phyloP scores from a whole-genome alignment of 169 alveolate species.

The Plasmodium chabaudi region DNA sequence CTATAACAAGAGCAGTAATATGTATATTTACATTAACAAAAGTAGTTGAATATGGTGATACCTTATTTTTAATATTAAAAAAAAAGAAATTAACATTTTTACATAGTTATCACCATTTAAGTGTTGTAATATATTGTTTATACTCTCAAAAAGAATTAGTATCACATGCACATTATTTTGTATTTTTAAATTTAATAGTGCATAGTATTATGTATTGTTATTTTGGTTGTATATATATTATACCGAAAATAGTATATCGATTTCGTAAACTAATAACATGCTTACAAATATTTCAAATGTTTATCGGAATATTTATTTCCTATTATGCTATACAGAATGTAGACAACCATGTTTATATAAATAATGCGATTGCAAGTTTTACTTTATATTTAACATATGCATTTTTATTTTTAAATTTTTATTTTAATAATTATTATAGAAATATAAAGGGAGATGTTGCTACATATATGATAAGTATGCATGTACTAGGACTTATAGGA shows the following conservation, averaged over 20 bases:
- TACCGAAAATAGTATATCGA: slow-evolving; percentile 21
- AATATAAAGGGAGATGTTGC: slow-evolving; percentile 66
- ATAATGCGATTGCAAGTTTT: slow-evolving; percentile 61
- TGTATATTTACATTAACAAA: slow-evolving; percentile 81
- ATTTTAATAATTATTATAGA: slow-evolving; percentile 49
- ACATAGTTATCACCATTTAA: slow-evolving; percentile 84
- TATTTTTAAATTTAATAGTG: slow-evolving; percentile 78
- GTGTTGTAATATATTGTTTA: slow-evolving; percentile 83
- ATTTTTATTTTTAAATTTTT: slow-evolving; percentile 63
- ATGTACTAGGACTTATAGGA: slow-evolving; percentile 45
- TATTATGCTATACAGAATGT: slow-evolving; percentile 52
- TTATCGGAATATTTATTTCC: slow-evolving; percentile 65
- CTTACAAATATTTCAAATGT: slow-evolving; percentile 60
- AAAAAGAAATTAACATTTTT: slow-evolving; percentile 81
- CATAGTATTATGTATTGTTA: slow-evolving; percentile 85
- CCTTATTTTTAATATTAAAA: slow-evolving; percentile 76
- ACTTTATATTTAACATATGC: slow-evolving; percentile 54
- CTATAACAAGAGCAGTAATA: slow-evolving; percentile 80
- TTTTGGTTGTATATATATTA: slow-evolving; percentile 77
- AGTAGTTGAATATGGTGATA: slow-evolving; percentile 84
- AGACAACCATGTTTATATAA: slow-evolving; percentile 24
- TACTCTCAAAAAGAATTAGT: slow-evolving; percentile 80
- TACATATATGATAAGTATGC: slow-evolving; percentile 38
- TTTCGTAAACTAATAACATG: slow-evolving; percentile 39
- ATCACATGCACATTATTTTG: slow-evolving; percentile 84